These are phyloP conservation scores for Carex parvula DNA, from an alignment of 176 grass and related monocot species.

Conservation along the genomic window DNA sequence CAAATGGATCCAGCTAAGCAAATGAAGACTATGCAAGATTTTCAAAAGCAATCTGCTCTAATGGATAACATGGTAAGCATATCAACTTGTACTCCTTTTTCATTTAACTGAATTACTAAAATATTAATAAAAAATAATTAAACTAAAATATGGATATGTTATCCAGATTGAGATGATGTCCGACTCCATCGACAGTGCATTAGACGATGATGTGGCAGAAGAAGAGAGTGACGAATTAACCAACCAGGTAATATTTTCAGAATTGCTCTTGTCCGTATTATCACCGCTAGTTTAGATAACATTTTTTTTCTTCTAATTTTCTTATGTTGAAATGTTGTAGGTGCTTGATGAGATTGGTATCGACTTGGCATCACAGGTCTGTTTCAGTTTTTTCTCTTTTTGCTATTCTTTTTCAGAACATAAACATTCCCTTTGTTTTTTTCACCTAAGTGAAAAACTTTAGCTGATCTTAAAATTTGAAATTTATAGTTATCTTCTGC, in stretches of 20 bases:
- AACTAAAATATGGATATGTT: slow-evolving; percentile 22
- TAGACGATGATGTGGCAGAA: slow-evolving; percentile 84
- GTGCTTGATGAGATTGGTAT: slow-evolving; percentile 96
- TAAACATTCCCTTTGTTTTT: slow-evolving; percentile 7
- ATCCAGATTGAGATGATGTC: slow-evolving; percentile 91
- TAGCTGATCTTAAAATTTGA: slow-evolving; percentile 16
- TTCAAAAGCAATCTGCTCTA: slow-evolving; percentile 88
- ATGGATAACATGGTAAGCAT: slow-evolving; percentile 73
- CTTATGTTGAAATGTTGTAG: slow-evolving; percentile 45
- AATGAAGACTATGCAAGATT: slow-evolving; percentile 93
- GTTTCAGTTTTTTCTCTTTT: slow-evolving; percentile 20
- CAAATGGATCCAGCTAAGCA: slow-evolving; percentile 95
- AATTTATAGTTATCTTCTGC: slow-evolving; percentile 69
- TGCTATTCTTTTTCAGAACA: slow-evolving; percentile 4
- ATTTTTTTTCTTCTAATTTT: slow-evolving; percentile 24
- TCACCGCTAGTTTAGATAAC: background rate
- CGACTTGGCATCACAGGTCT: slow-evolving; percentile 91
- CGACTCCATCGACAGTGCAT: slow-evolving; percentile 63
- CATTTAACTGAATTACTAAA: background rate
- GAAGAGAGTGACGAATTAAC: slow-evolving; percentile 90
- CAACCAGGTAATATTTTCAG: slow-evolving; percentile 56
- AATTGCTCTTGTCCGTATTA: slow-evolving; percentile 28
- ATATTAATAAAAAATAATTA: background rate
- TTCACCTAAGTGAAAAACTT: background rate
- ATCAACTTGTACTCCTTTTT: background rate